These are phyloP conservation scores for Naganishia cerealis DNA, from an alignment of 1,284 basidiomycete genomes.

Conservation along the genomic window DNA sequence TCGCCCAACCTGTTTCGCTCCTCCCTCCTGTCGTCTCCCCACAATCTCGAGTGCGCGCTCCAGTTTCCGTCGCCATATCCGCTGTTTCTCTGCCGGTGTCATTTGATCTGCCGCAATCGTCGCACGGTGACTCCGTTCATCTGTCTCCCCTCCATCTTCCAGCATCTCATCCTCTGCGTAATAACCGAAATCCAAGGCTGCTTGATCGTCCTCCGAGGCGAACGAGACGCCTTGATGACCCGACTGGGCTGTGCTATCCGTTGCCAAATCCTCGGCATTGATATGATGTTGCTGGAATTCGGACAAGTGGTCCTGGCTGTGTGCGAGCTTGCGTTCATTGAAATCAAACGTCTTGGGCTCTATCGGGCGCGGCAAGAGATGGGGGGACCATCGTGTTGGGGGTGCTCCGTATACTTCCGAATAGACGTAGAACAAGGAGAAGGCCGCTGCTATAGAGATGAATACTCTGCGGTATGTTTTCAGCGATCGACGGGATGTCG, in stretches of 20 bases:
- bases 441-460: slow-evolving; percentile 7
- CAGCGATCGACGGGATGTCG: slow-evolving; percentile 7
- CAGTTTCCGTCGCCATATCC: slow-evolving; percentile 7
- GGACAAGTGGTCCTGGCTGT: slow-evolving; percentile 14
- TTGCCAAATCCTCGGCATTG: slow-evolving; percentile 14
- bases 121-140: slow-evolving; percentile 16
- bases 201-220: slow-evolving; percentile 4
- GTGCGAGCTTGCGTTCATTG: slow-evolving; percentile 14
- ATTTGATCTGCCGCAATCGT: slow-evolving; percentile 20
- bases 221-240: slow-evolving; percentile 8
- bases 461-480: slow-evolving; percentile 16
- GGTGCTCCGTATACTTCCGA: background rate
- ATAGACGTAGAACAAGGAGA: slow-evolving; percentile 15
- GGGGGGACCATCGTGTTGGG: background rate
- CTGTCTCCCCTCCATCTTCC: slow-evolving; percentile 26
- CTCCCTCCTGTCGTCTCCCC: background rate
- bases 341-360: slow-evolving; percentile 11
- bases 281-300: slow-evolving; percentile 17
- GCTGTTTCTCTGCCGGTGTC: slow-evolving; percentile 22
- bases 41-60: slow-evolving; percentile 25
- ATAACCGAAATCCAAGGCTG: slow-evolving; percentile 13
- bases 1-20: background rate
- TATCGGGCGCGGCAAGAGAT: background rate
- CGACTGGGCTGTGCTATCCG: background rate
- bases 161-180: slow-evolving; percentile 27